A percentile compares a stretch with the other conserved stretches of the same genome.
phyloP scores from a whole-genome alignment of 2,329 filamentous ascomycete species.

The Pseudomassariella vexata region DNA sequence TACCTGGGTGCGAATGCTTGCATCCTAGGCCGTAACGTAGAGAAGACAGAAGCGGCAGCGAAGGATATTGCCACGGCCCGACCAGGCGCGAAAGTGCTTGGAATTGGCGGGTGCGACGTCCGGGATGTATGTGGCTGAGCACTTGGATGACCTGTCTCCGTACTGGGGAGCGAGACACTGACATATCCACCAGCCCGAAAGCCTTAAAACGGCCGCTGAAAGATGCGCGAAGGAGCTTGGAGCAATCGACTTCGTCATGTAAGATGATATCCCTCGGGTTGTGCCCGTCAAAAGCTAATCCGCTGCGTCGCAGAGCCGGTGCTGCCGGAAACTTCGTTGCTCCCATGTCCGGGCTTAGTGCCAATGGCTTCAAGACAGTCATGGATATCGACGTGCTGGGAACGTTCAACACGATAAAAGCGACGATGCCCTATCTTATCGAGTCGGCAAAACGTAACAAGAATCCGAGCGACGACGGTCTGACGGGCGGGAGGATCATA shows the following conservation, averaged over 20 bases:
- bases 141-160: conserved; percentile 6
- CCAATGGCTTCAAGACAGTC: conserved; percentile 91
- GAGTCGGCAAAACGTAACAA: conserved; percentile 64
- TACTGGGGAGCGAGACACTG: conserved; percentile 15
- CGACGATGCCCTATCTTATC: conserved; percentile 75
- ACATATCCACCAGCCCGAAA: conserved; percentile 43
- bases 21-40: conserved; percentile 83
- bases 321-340: conserved; percentile 95
- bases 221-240: conserved; percentile 78
- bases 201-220: conserved; percentile 68
- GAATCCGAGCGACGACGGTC: conserved; percentile 53
- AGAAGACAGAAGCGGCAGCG: conserved; percentile 80
- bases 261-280: conserved; percentile 26
- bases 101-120: conserved; percentile 76
- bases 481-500: conserved; percentile 75
- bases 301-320: conserved; percentile 60
- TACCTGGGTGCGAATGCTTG: conserved; percentile 88
- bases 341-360: conserved; percentile 71
- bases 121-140: conserved; percentile 48
- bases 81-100: conserved; percentile 75
- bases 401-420: conserved; percentile 92
- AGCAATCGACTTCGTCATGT: conserved; percentile 89
- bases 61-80: conserved; percentile 76
- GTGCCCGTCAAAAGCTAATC: neutral
- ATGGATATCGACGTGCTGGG: conserved; percentile 95